Evolutionary conservation across 140 eudicot genomes (phyloP).

Genomic region (Bidens hawaiensis): DNA sequence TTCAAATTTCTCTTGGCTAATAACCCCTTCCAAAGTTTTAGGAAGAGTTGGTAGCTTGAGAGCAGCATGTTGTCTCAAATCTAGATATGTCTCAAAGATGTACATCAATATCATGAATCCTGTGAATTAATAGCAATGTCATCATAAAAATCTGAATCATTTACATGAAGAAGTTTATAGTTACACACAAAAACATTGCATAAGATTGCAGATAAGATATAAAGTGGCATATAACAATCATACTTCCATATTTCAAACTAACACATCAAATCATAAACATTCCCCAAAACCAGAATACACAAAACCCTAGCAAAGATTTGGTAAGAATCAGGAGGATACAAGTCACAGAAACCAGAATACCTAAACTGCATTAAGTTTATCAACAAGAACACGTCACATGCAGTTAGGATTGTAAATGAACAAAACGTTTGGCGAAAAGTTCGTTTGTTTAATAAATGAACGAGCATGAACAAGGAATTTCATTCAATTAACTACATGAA

Average conservation of each 20-base stretch:
- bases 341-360: slow-evolving; percentile 1
- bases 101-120: background rate
- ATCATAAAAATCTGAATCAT: background rate
- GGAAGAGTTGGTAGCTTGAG: slow-evolving; percentile 82
- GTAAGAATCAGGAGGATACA: background rate
- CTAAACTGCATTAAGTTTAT: background rate
- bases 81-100: slow-evolving; percentile 49
- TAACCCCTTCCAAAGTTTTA: slow-evolving; percentile 82
- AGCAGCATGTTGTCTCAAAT: slow-evolving; percentile 86
- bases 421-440: too few relatives aligned
- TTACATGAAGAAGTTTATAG: background rate
- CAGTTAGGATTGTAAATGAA: background rate
- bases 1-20: slow-evolving; percentile 86
- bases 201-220: background rate
- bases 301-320: background rate
- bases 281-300: background rate
- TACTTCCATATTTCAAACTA: too few relatives aligned
- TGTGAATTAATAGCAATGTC: background rate
- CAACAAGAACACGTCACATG: background rate
- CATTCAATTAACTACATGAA: too few relatives aligned
- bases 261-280: background rate
- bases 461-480: too few relatives aligned
- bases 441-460: too few relatives aligned
- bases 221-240: too few relatives aligned
- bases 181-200: slow-evolving; percentile 1